Evolutionary conservation across 805 yeast species (phyloP), one percentile per base, ranked within the genome.

Genomic region (Saturnispora quitensis): DNA sequence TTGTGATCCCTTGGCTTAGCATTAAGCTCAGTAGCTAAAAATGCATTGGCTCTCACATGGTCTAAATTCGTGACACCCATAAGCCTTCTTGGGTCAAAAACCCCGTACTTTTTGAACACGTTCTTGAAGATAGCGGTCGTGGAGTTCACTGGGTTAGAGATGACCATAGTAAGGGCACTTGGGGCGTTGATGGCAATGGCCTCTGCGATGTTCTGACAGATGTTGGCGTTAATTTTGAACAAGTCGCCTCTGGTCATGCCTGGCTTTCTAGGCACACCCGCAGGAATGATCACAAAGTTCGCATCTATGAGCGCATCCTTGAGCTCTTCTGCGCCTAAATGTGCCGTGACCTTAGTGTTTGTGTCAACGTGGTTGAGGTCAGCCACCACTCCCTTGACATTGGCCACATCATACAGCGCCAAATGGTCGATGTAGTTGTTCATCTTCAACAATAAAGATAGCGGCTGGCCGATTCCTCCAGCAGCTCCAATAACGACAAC

Each of bases 101-200:
- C 82, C 53, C 82, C 82, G 63, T 74, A 70, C 66, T 78, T 74
- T 73, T 81, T 79, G 63, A 89, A 77, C 35, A 86, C 81, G 70
- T 87, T 89, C 51, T 86, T 87, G 49, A 89, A 88, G 60, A 89
- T 83, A 48, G 97, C 96, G 27, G 89, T 95, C 9, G 95, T 85
- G 24, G 96, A 86, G 75, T 89, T 89, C 60, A 89, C 95, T 5
- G 97, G 97, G 76, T 89, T 89, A 46, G 96, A 87, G 63, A 89
- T 89, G 60, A 90, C 79, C 62, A 88, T 74, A 18, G 88, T 80
- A 60, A 84, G 81, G 1, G 95, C 93, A 58, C 78, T 73, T 55
- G 93, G 90, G 52, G 87, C 80, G 65, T 66, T 61, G 57, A 73
- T 73, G 47, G 95, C 93, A 60, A 89, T 81, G 13, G 87, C 88